Percentiles rank a stretch among this genome's conserved stretches.
Evolutionary conservation across 768 basidiomycete species (phyloP).

Genomic region (Lactifluus rugatus): DNA sequence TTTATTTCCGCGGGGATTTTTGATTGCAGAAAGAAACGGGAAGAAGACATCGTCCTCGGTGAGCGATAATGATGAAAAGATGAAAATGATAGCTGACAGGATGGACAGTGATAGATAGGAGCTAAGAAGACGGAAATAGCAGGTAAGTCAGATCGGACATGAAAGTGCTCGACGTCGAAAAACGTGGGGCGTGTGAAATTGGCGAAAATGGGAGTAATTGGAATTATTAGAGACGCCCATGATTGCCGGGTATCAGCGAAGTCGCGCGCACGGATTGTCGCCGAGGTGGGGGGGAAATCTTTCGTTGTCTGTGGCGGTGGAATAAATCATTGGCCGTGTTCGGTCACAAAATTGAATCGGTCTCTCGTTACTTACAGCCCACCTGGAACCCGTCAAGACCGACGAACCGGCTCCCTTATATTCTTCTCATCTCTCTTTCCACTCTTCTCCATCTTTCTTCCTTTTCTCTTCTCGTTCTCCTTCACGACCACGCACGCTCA

Average conservation of each 20-base stretch:
- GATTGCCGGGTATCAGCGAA: slow-evolving; percentile 15
- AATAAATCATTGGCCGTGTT: not conserved
- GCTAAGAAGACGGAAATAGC: not conserved
- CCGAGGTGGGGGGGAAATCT: not conserved
- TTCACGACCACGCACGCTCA: slow-evolving; percentile 29
- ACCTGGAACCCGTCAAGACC: not conserved
- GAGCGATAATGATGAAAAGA: not conserved
- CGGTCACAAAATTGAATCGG: slow-evolving; percentile 6
- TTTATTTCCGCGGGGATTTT: slow-evolving; percentile 11
- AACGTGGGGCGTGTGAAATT: slow-evolving; percentile 35
- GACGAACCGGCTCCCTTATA: slow-evolving; percentile 27
- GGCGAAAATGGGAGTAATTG: slow-evolving; percentile 8
- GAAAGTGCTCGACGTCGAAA: slow-evolving; percentile 27
- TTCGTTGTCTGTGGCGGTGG: slow-evolving; percentile 3
- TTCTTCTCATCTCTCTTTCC: slow-evolving; percentile 23
- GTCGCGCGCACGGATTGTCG: not conserved
- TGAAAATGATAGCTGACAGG: not conserved
- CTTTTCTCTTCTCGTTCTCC: slow-evolving; percentile 20
- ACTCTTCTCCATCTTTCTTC: slow-evolving; percentile 21
- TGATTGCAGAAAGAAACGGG: slow-evolving; percentile 4
- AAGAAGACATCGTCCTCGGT: slow-evolving; percentile 8
- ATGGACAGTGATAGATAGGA: not conserved
- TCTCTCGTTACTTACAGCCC: not conserved
- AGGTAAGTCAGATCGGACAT: slow-evolving; percentile 20
- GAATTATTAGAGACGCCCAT: slow-evolving; percentile 5